Base-by-base conservation (phyloP, 106 monocot genomes). In the Narthecium ossifragum region DNA sequence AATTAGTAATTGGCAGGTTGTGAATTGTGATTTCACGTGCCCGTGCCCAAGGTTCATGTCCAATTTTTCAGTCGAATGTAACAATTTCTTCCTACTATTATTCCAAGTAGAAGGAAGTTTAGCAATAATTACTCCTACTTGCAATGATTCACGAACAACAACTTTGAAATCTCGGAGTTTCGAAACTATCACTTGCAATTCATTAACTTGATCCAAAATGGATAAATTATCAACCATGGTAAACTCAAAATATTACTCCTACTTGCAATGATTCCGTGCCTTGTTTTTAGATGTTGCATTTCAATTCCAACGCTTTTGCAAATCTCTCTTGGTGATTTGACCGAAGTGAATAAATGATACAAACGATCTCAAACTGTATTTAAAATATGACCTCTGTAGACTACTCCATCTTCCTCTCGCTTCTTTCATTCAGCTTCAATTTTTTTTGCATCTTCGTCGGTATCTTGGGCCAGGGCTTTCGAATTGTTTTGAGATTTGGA, bases 121-220 rank as follows among this genome's bases (percentile, higher is more conserved):
- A 6, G 36, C 5, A 6, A 37, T 37, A 37, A 37, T 37, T 11
- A 8, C 62, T 1, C 62, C 45, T 2, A 63, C 55, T 54, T 71
- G 62, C 9, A 63, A 54, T 1, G 32, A 25, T 31, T 63, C 25
- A 22, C 27, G 45, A 46, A 71, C 1, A 14, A n/a, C 34, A 12
- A 71, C 40, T 6, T 63, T 71, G 5, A 71, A 4, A 27, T 22
- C 60, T 22, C 31, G 14, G 1, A 61, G 24, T 61, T 59, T 49
- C 11, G 21, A 20, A 18, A 39, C 29, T 5, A 61, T 5, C 18
- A 70, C 17, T 52, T 61, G 28, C 15, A 70, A 41, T 0, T 61
- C 51, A 53, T 52, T 37, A 15, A 70, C 29, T 59, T 70, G 70
- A 29, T 13, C 9, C 27, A 70, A 8, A 52, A 39, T 6, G 20